Evolutionary conservation across 495 filamentous ascomycete genomes (phyloP).

Genomic region (Penicillium paradoxum): DNA sequence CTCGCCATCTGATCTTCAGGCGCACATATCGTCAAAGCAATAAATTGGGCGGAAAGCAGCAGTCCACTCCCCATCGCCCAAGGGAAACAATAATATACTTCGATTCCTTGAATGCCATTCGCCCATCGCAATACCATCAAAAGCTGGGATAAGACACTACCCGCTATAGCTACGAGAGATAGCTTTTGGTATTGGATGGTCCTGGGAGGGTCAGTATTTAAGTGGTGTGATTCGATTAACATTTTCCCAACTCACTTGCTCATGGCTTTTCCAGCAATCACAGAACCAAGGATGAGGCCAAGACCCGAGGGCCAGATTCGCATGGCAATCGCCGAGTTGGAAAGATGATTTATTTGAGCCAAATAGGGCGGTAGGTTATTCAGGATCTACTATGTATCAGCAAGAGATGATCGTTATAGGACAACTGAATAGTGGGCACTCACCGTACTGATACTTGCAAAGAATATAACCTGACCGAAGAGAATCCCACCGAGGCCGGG

Average conservation of each 20-base stretch:
- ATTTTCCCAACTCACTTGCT: neutral
- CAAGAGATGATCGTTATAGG: neutral
- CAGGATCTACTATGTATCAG: neutral
- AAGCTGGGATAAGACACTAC: neutral
- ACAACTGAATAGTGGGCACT: neutral
- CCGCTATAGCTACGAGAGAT: neutral
- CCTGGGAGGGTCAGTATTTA: neutral
- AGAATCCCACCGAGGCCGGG: neutral
- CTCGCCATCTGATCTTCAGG: neutral
- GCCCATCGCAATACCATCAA: constrained; percentile 1
- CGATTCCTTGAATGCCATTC: neutral
- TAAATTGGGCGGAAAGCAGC: neutral
- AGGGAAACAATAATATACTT: neutral
- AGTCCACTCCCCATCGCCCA: constrained; percentile 4
- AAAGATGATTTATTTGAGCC: neutral
- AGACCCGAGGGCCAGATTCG: neutral
- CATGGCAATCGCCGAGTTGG: neutral
- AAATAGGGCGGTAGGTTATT: neutral
- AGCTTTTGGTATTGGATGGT: neutral
- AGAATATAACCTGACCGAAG: neutral
- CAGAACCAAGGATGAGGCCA: neutral
- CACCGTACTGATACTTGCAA: neutral
- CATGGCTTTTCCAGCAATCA: neutral
- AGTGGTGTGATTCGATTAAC: neutral
- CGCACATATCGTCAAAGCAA: neutral